Evolutionary conservation across 2,329 filamentous ascomycete genomes (phyloP).

Genomic region (Beauveria bassiana): DNA sequence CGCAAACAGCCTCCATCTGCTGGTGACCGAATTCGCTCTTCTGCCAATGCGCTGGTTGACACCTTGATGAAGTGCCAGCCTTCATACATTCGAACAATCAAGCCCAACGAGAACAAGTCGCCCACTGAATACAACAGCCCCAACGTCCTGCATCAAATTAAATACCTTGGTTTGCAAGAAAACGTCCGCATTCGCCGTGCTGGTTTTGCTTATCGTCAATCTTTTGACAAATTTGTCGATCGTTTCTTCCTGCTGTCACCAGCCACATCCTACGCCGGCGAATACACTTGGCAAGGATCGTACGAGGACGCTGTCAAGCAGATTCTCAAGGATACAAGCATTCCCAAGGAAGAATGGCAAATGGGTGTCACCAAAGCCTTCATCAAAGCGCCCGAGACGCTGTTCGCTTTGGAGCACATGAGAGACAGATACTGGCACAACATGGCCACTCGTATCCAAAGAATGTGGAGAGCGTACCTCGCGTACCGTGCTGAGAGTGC

Average conservation of each 20-base stretch:
- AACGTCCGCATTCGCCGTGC: conserved; percentile 96
- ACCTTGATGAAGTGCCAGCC: conserved; percentile 96
- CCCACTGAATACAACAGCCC: conserved; percentile 83
- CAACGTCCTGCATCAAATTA: conserved; percentile 96
- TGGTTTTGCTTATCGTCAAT: conserved; percentile 93
- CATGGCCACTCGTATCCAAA: conserved; percentile 95
- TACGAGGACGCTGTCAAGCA: conserved; percentile 81
- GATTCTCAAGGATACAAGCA: conserved; percentile 93
- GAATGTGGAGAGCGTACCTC: conserved; percentile 94
- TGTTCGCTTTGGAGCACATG: conserved; percentile 97
- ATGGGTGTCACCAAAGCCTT: conserved; percentile 96
- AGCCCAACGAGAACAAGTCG: conserved; percentile 98
- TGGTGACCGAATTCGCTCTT: conserved; percentile 90
- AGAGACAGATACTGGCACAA: conserved; percentile 98
- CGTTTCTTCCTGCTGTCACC: conserved; percentile 93
- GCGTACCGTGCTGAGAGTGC: conserved; percentile 89
- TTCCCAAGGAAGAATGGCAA: conserved; percentile 91
- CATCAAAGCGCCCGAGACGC: conserved; percentile 93
- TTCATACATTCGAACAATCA: conserved; percentile 97
- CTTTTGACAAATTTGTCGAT: conserved; percentile 96
- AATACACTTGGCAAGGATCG: conserved; percentile 92
- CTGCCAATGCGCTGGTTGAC: conserved; percentile 88
- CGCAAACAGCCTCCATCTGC: conserved; percentile 88
- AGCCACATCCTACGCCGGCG: conserved; percentile 90
- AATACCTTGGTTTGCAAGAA: conserved; percentile 97